phyloP scores from a whole-genome alignment of 345 rosid species.

The Arabidopsis arenosa region DNA sequence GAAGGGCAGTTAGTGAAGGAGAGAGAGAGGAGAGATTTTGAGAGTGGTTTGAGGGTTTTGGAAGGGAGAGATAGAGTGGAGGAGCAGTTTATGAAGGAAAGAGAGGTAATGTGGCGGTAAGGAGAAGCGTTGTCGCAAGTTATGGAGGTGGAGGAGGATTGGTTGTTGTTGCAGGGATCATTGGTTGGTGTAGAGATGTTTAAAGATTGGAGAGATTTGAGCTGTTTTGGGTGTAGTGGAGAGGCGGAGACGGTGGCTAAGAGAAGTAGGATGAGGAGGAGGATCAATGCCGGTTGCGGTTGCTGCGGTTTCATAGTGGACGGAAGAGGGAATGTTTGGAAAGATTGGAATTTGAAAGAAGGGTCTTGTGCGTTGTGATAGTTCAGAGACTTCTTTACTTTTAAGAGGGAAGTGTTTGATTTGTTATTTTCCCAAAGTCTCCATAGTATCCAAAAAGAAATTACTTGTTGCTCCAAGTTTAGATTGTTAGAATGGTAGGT shows the following conservation, averaged over 20 bases:
- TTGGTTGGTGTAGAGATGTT: constrained; percentile 55
- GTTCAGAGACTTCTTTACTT: too few relatives aligned
- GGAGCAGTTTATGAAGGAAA: constrained; percentile 71
- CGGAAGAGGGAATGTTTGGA: background rate
- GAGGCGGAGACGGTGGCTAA: constrained; percentile 44
- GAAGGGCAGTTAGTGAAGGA: constrained; percentile 65
- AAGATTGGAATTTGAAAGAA: constrained; percentile 11
- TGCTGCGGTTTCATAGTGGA: constrained; percentile 48
- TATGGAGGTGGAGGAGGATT: constrained; percentile 43
- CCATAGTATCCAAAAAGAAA: background rate
- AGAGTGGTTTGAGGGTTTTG: constrained; percentile 67
- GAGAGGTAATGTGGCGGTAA: constrained; percentile 72
- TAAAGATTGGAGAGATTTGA: constrained; percentile 64
- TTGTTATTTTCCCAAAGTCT: background rate
- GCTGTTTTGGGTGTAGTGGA: constrained; percentile 69
- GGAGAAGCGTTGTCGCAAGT: constrained; percentile 65
- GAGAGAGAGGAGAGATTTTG: constrained; percentile 60
- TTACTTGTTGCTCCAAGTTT: background rate
- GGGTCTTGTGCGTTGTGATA: constrained; percentile 12
- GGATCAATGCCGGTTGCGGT: constrained; percentile 29
- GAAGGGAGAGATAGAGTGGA: constrained; percentile 53
- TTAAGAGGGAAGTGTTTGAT: too few relatives aligned
- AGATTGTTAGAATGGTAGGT: constrained; percentile 21
- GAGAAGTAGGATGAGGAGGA: constrained; percentile 28
- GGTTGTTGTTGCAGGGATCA: constrained; percentile 60